These are phyloP conservation scores for Cicer chorassanicum DNA, from an alignment of 306 rosid species.

Conservation along the genomic window DNA sequence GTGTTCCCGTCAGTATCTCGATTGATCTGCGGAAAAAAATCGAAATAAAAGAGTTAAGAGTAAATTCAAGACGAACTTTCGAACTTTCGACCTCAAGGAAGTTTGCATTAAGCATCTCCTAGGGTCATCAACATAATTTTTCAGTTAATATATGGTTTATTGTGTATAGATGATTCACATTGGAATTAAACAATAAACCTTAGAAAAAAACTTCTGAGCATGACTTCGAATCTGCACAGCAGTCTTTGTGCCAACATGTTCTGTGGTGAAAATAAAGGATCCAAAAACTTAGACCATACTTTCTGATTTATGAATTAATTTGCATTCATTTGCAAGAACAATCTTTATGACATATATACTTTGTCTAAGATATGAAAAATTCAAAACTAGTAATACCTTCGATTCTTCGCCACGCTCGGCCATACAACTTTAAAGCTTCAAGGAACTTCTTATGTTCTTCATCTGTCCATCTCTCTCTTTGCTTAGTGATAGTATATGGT, in stretches of 20 bases:
- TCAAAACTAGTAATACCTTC: constrained; percentile 59
- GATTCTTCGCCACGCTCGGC: constrained; percentile 84
- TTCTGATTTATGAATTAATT: constrained; percentile 12
- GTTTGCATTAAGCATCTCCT: constrained; percentile 42
- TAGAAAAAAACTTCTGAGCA: constrained; percentile 92
- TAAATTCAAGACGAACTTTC: constrained; percentile 27
- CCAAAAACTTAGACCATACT: constrained; percentile 44
- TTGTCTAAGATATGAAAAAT: constrained; percentile 23
- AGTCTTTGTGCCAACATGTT: constrained; percentile 84
- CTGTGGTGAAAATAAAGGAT: constrained; percentile 56
- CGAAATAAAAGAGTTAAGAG: constrained; percentile 38
- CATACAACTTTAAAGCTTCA: constrained; percentile 78
- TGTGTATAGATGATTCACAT: constrained; percentile 45
- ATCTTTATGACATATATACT: not conserved
- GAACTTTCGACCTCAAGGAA: constrained; percentile 40
- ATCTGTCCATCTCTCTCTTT: constrained; percentile 88
- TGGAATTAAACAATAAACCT: constrained; percentile 71
- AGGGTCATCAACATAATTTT: constrained; percentile 32
- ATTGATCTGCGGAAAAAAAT: constrained; percentile 51
- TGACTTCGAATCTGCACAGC: constrained; percentile 98
- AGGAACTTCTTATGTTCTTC: constrained; percentile 86
- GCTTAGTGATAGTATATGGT: constrained; percentile 83
- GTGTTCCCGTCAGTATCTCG: constrained; percentile 55
- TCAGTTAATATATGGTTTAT: constrained; percentile 36
- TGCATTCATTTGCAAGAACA: constrained; percentile 29